Evolutionary conservation across 192 early-diverging fungal species (phyloP).

Genomic region (Coemansia sp.): DNA sequence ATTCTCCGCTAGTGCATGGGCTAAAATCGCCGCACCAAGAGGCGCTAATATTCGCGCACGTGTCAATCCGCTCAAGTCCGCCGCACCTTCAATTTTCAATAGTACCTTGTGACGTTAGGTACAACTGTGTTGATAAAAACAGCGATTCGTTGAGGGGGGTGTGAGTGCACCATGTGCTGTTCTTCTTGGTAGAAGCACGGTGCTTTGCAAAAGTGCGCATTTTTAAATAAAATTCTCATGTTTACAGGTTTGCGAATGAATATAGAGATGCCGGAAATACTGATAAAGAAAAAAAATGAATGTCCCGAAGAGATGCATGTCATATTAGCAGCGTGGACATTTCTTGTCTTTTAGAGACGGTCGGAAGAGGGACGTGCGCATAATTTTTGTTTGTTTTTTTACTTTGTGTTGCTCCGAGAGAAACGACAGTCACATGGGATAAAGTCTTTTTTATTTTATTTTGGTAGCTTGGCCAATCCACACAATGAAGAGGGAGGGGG

Average conservation of each 20-base stretch:
- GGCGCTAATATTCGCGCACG: neutral
- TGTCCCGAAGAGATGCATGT: neutral
- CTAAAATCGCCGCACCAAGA: neutral
- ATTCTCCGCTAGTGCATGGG: slow-evolving; percentile 5
- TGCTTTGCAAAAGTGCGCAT: neutral
- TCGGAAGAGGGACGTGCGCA: no score
- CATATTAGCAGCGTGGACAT: no score
- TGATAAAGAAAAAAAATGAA: neutral
- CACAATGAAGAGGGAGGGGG: no score
- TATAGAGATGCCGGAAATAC: neutral
- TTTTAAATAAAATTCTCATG: no score
- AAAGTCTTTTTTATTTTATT: no score
- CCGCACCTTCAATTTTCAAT: neutral
- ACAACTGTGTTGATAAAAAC: no score
- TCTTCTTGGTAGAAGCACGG: neutral
- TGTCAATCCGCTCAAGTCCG: neutral
- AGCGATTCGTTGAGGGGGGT: slow-evolving; percentile 6
- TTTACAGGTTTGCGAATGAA: no score
- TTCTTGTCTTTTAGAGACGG: neutral
- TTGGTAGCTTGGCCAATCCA: no score
- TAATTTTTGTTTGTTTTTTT: no score
- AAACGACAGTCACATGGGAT: no score
- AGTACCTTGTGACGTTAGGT: slow-evolving; percentile 3
- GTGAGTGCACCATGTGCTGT: neutral
- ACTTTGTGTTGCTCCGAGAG: no score